A percentile compares a stretch with the other conserved stretches of the same genome.
Conservation (phyloP, 1,284 basidiomycete genomes). For the Trichosporon sp. region DNA sequence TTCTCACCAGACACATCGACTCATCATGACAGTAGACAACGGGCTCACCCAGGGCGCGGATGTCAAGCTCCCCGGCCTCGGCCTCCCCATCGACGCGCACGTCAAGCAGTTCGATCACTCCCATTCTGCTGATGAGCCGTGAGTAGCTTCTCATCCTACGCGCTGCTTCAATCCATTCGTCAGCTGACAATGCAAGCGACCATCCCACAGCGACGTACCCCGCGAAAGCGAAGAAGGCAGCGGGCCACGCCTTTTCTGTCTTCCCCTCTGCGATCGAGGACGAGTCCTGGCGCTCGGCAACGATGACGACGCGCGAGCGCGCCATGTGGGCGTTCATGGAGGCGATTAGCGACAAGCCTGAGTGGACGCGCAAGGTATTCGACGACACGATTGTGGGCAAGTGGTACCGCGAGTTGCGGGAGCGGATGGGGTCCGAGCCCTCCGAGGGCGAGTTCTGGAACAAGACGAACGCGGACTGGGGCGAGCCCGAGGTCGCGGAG, state of each 20-base stretch:
- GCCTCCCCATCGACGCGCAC: background rate
- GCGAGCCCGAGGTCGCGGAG: background rate
- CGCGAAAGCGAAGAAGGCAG: background rate
- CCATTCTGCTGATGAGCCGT: background rate
- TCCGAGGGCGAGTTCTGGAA: background rate
- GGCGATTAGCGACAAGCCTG: slow-evolving; percentile 25
- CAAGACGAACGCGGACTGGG: background rate
- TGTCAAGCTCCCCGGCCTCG: background rate
- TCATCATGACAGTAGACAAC: background rate
- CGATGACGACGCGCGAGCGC: slow-evolving; percentile 25
- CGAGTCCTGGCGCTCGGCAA: slow-evolving; percentile 17
- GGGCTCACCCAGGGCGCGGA: background rate
- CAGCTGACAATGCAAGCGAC: background rate
- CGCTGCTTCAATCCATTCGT: no score
- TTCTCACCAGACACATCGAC: background rate
- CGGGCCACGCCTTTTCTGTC: background rate
- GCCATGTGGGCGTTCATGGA: slow-evolving; percentile 24
- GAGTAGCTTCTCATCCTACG: background rate
- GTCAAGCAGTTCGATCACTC: background rate
- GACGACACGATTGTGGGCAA: slow-evolving; percentile 27
- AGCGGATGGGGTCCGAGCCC: background rate
- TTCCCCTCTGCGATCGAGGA: slow-evolving; percentile 11
- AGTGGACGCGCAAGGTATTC: slow-evolving; percentile 25
- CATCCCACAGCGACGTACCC: background rate
- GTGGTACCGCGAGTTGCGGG: slow-evolving; percentile 26